Base-by-base conservation (phyloP, 2,329 filamentous ascomycete genomes). In the Coleophoma crateriformis region DNA sequence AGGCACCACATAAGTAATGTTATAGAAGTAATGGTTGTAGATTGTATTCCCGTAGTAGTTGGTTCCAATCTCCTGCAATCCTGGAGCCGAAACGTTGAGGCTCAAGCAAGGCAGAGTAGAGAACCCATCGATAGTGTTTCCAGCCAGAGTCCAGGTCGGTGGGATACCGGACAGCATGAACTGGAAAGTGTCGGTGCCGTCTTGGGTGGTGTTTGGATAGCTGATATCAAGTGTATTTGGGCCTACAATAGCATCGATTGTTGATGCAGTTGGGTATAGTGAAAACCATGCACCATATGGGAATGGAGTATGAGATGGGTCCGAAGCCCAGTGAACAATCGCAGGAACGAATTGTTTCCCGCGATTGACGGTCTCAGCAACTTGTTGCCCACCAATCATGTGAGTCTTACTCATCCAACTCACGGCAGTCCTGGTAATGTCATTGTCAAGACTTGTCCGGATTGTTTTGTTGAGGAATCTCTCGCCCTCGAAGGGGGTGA, bases 241-340 rank as follows among this genome's bases (percentile, higher is more conserved):
- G 2, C 64, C 64, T 0, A 69, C 71, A 7, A 68, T 58, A 7
- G 72, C 68, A 15, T 63, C 56, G 33, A 74, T 65, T 4, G 71
- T 71, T 7, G 70, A 70, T 0, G 72, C 71, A 0, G 66, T 67
- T 0, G 72, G 70, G 47, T 70, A 73, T 19, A 73, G 57, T 19
- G 61, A 62, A 55, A 72, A 71, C 50, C 69, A 70, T 7, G 64
- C 65, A 37, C 63, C 61, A 50, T 71, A 70, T 0, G 70, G 70
- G 33, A 62, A 69, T 0, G 71, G 67, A 22, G 56, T 67, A 44
- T 71, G 70, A 0, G 47, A 44, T 12, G 65, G 62, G 46, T 74
- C 71, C 1, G 66, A 61, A 10, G 70, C 70, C 72, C 71, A 75
- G 54, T 74, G 72, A 1, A 72, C 70, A 33, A 73, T 71, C 3